phyloP scores from a whole-genome alignment of 768 basidiomycete species.

The Tricholomella constricta region DNA sequence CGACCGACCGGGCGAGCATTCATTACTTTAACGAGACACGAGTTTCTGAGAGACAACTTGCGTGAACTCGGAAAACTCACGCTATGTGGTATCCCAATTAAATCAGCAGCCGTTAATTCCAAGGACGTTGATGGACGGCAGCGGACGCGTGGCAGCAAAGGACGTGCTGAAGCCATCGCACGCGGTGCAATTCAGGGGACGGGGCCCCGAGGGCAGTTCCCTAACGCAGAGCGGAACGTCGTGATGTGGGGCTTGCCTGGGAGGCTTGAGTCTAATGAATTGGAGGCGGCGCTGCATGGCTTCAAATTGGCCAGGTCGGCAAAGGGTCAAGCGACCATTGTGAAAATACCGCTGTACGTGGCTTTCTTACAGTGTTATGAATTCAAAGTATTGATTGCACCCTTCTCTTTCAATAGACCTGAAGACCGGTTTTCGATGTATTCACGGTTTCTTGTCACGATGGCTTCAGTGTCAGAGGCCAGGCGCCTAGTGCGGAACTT shows the following conservation, averaged over 20 bases:
- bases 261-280: slow-evolving; percentile 32
- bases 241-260: slow-evolving; percentile 65
- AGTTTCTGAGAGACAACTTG: slow-evolving; percentile 44
- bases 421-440: slow-evolving; percentile 41
- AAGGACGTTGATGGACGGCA: background rate
- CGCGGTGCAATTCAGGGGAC: slow-evolving; percentile 33
- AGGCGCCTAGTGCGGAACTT: slow-evolving; percentile 63
- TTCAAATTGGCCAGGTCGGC: slow-evolving; percentile 44
- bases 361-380: background rate
- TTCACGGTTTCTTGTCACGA: slow-evolving; percentile 57
- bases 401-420: slow-evolving; percentile 28
- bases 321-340: slow-evolving; percentile 44
- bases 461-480: slow-evolving; percentile 64
- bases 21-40: slow-evolving; percentile 52
- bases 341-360: slow-evolving; percentile 54
- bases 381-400: background rate
- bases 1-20: slow-evolving; percentile 59
- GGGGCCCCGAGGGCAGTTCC: slow-evolving; percentile 55
- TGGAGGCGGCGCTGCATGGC: slow-evolving; percentile 43
- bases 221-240: slow-evolving; percentile 53
- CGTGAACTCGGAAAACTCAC: slow-evolving; percentile 42
- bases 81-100: slow-evolving; percentile 47
- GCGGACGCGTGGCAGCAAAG: slow-evolving; percentile 31
- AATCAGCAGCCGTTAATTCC: slow-evolving; percentile 31
- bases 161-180: slow-evolving; percentile 27